Conservation (phyloP, 768 basidiomycete genomes). For the Asterophora parasitica region DNA sequence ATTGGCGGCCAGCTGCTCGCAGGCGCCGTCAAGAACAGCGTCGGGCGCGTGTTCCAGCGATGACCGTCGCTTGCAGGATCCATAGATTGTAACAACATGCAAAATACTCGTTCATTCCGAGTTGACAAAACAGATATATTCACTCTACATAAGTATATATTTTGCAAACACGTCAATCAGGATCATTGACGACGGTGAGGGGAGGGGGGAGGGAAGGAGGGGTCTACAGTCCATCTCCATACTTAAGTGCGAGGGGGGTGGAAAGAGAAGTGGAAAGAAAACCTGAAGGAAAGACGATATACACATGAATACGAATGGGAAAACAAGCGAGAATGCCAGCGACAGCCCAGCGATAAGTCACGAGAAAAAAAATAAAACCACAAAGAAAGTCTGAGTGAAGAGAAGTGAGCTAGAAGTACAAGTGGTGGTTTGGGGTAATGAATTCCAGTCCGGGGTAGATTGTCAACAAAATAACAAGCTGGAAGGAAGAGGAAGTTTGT, state of each 20-base stretch:
- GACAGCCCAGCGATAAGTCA: not conserved
- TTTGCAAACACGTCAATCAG: conserved; percentile 6
- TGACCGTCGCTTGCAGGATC: not conserved
- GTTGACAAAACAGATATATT: conserved; percentile 12
- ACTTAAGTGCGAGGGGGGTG: not conserved
- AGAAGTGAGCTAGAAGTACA: conserved; percentile 20
- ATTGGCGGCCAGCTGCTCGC: conserved; percentile 82
- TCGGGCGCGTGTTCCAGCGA: conserved; percentile 65
- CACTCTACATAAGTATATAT: not conserved
- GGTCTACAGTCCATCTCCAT: conserved; percentile 11
- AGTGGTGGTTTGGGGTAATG: conserved; percentile 1
- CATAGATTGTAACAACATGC: not conserved
- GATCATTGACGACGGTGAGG: conserved; percentile 3
- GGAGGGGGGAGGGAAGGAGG: conserved; percentile 6
- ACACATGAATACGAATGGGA: not conserved
- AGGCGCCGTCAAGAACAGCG: conserved; percentile 76
- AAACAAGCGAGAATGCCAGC: not conserved
- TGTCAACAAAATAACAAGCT: conserved; percentile 15
- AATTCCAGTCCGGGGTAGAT: conserved; percentile 11
- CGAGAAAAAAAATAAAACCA: conserved; percentile 19
- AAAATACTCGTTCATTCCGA: not conserved
- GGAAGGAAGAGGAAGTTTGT: conserved; percentile 1
- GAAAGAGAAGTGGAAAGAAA: no score
- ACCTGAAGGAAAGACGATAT: not conserved
- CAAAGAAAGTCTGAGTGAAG: conserved; percentile 4